Conservation (phyloP, 108 stramenopile genomes). For the Skeletonema grethae region DNA sequence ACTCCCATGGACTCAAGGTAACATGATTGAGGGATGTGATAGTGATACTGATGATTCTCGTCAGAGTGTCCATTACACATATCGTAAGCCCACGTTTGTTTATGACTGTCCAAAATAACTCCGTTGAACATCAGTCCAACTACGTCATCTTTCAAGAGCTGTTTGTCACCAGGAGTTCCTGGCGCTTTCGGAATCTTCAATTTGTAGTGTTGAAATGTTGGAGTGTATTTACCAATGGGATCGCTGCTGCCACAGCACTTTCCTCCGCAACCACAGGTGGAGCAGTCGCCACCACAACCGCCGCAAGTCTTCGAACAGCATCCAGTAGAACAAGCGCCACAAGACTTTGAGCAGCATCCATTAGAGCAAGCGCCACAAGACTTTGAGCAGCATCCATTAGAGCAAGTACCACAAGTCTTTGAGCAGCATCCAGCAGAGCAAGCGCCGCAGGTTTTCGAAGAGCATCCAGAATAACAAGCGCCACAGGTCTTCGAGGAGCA, state of each 20-base stretch:
- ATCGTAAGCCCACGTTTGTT: constrained; percentile 28
- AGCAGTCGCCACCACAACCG: background rate
- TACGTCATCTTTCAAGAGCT: constrained; percentile 9
- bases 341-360: constrained; percentile 1
- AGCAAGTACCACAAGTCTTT: too few species aligned
- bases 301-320: constrained; percentile 1
- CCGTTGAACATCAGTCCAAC: constrained; percentile 29
- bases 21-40: constrained; percentile 37
- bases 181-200: constrained; percentile 18
- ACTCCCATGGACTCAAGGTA: constrained; percentile 28
- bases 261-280: too few species aligned
- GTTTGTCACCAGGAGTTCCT: background rate
- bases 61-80: constrained; percentile 29
- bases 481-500: background rate
- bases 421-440: background rate
- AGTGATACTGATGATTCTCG: constrained; percentile 39
- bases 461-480: background rate
- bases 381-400: background rate
- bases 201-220: constrained; percentile 16
- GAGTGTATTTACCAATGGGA: background rate
- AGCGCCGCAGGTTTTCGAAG: background rate
- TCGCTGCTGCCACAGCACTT: background rate
- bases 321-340: background rate
- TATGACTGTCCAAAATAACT: constrained; percentile 30
- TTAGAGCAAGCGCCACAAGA: background rate